Base-by-base conservation (phyloP, 2,329 filamentous ascomycete species). In the Diaporthe citriasiana region DNA sequence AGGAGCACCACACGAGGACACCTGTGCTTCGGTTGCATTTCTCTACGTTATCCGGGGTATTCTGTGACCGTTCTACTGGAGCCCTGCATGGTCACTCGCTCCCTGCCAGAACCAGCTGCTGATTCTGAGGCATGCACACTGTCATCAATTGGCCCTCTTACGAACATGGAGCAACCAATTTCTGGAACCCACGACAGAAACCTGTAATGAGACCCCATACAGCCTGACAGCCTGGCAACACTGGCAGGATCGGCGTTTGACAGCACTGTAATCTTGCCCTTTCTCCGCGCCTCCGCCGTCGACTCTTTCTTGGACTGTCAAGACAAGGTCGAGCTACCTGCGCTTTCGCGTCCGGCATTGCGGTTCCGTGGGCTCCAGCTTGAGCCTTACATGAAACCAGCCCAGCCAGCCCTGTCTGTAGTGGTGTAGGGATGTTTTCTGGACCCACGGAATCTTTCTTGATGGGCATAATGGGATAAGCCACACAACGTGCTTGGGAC, bases 131-230 rank as follows among this genome's bases (percentile, higher is more conserved):
- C 56, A 70, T 33, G 35, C 56, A 13, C 45, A 55, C 70, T 71
- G 45, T 71, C 70, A 53, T 63, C 70, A 63, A 71, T 71, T 71
- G 56, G 56, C 50, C 50, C 56, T 63, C 45, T 55, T 53, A 63
- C 70, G 55, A 71, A 42, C 45, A 71, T 60, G 70, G 70, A 63
- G 45, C 70, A 63, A 22, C 56, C 47, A 53, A 63, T 71, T 45
- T 63, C 70, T 71, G 45, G 70, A 63, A 30, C 45, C 70, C 56
- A 63, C 56, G 56, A 50, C 33, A 27, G n/a, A 53, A 68, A 68
- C 47, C 47, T 68, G 63, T 35, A 68, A 68, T 68, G 8, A 68
- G 40, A 15, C 45, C 45, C 45, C 45, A 13, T 51, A 13, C n/a
- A 38, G 33, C 33, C 59, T 65, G 60, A 68, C 47, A 40, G 33